phyloP scores from a whole-genome alignment of 441 rosid genomes.

The Omphalea diandra region DNA sequence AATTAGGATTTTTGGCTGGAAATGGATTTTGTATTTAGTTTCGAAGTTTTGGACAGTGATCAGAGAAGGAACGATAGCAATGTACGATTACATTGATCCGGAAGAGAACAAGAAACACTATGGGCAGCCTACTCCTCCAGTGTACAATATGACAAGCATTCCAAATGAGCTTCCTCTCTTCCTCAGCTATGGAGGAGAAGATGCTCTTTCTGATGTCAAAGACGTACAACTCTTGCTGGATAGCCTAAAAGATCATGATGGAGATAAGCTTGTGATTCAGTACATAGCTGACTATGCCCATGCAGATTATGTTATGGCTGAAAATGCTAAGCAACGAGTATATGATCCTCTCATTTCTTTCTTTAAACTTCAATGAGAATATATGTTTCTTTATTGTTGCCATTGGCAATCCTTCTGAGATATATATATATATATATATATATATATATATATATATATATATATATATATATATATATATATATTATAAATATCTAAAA shows the following conservation, averaged over 20 bases:
- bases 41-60: constrained; percentile 29
- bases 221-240: constrained; percentile 60
- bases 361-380: constrained; percentile 38
- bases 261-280: constrained; percentile 51
- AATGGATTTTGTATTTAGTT: not conserved
- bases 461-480: too few species aligned
- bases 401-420: too few species aligned
- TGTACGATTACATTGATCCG: constrained; percentile 37
- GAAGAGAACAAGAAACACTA: constrained; percentile 41
- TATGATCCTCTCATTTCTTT: constrained; percentile 51
- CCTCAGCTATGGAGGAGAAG: constrained; percentile 67
- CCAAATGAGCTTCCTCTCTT: constrained; percentile 63
- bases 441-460: too few species aligned
- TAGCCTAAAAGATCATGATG: constrained; percentile 57
- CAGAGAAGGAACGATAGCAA: constrained; percentile 38
- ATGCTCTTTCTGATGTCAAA: constrained; percentile 49
- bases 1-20: not conserved
- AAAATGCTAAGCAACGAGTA: constrained; percentile 63
- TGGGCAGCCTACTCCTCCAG: constrained; percentile 44
- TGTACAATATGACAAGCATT: constrained; percentile 49
- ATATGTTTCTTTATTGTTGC: too few species aligned
- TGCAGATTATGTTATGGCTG: constrained; percentile 76
- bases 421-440: too few species aligned
- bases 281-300: constrained; percentile 58
- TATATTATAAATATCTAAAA: too few species aligned